phyloP scores from a whole-genome alignment of 2,329 filamentous ascomycete species.

The Pseudocercospora crystallina region DNA sequence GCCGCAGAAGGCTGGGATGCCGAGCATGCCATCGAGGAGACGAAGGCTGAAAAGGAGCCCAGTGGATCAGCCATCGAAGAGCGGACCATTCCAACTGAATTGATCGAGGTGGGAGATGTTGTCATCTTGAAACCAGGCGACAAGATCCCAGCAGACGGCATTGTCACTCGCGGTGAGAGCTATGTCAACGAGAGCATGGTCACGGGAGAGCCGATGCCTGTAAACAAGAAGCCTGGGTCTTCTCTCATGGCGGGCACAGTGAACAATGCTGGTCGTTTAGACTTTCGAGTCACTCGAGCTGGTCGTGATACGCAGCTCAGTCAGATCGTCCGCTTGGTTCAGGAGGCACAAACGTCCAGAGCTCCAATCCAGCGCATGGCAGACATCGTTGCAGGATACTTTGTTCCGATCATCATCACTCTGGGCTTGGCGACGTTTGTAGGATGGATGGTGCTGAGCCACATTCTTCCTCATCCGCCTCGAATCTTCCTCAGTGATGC shows the following conservation, averaged over 20 bases:
- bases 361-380: constrained; percentile 93
- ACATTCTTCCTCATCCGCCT: constrained; percentile 79
- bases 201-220: constrained; percentile 93
- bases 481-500: constrained; percentile 77
- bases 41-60: constrained; percentile 37
- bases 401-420: constrained; percentile 83
- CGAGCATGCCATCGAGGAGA: constrained; percentile 46
- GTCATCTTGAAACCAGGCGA: constrained; percentile 91
- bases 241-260: constrained; percentile 89
- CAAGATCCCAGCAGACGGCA: constrained; percentile 92
- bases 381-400: constrained; percentile 87
- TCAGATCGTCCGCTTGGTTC: constrained; percentile 97
- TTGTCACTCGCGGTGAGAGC: constrained; percentile 82
- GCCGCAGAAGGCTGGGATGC: constrained; percentile 75
- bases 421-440: constrained; percentile 84
- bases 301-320: constrained; percentile 95
- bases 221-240: constrained; percentile 80
- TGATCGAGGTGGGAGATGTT: constrained; percentile 90
- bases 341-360: constrained; percentile 90
- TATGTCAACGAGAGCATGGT: constrained; percentile 99
- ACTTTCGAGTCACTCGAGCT: constrained; percentile 88
- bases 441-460: constrained; percentile 92
- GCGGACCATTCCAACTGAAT: constrained; percentile 84
- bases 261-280: constrained; percentile 86
- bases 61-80: constrained; percentile 71